These are phyloP conservation scores for Teratosphaeria gauchensis DNA, from an alignment of 2,329 filamentous ascomycete genomes.

Conservation along the genomic window DNA sequence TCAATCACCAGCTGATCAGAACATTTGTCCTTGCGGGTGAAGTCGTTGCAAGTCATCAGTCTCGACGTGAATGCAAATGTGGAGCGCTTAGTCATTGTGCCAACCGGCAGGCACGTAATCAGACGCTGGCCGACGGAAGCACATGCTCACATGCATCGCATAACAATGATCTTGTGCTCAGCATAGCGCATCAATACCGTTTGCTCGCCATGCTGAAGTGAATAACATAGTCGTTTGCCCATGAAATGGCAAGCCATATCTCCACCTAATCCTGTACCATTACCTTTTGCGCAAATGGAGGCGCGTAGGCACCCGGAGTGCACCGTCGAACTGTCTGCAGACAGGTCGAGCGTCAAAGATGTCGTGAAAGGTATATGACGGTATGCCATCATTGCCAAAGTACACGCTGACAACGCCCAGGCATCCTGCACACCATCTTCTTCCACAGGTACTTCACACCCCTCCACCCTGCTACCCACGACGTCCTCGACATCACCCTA, in stretches of 20 bases:
- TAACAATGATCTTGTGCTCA: background rate
- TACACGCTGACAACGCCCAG: slow-evolving; percentile 36
- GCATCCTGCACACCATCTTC: slow-evolving; percentile 93
- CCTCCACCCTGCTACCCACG: slow-evolving; percentile 69
- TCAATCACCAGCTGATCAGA: too few relatives aligned
- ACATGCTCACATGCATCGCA: background rate
- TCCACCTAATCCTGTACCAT: background rate
- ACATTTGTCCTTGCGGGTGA: too few relatives aligned
- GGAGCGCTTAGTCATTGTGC: background rate
- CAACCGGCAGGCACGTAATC: background rate
- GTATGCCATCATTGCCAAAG: background rate
- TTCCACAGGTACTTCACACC: slow-evolving; percentile 96
- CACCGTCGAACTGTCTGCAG: slow-evolving; percentile 86
- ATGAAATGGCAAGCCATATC: background rate
- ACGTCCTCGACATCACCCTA: slow-evolving; percentile 82
- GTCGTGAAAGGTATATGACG: slow-evolving; percentile 63
- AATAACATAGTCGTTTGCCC: background rate
- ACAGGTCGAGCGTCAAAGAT: slow-evolving; percentile 80
- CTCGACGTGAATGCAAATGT: too few relatives aligned
- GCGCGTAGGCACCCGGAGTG: slow-evolving; percentile 69
- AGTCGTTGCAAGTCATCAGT: too few relatives aligned
- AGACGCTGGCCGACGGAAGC: background rate
- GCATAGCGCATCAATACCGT: background rate
- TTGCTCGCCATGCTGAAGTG: background rate
- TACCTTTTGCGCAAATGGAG: slow-evolving; percentile 42